A percentile compares a stretch with the other conserved stretches of the same genome.
These are phyloP conservation scores for Cordyceps pruinosa DNA, from an alignment of 2,329 filamentous ascomycete genomes.

Conservation along the genomic window DNA sequence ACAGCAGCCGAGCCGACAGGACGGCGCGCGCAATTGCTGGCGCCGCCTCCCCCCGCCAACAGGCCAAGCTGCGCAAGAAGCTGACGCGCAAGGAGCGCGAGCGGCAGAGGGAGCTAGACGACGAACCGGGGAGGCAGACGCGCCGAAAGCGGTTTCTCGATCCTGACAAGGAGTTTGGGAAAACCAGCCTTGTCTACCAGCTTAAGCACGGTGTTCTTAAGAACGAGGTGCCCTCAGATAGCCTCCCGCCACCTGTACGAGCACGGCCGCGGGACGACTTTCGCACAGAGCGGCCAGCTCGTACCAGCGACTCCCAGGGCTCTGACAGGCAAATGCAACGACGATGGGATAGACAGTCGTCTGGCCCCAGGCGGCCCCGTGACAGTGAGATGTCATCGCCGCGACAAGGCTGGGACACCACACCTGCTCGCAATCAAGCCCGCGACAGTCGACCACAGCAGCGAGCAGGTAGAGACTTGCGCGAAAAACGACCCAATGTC, in stretches of 20 bases:
- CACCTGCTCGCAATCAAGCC: neutral
- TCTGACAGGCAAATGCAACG: neutral
- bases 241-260: constrained; percentile 22
- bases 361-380: neutral
- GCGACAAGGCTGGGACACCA: neutral
- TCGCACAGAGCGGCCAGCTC: neutral
- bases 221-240: constrained; percentile 22
- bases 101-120: constrained; percentile 20
- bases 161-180: constrained; percentile 42
- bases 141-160: constrained; percentile 47
- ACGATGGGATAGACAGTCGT: neutral
- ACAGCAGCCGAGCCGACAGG: constrained; percentile 5
- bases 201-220: constrained; percentile 40
- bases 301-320: neutral
- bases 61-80: constrained; percentile 45
- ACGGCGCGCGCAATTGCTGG: constrained; percentile 25
- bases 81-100: constrained; percentile 36
- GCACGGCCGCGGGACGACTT: constrained; percentile 8
- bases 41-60: constrained; percentile 24
- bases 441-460: neutral
- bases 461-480: neutral
- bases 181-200: constrained; percentile 49
- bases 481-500: neutral
- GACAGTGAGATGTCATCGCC: neutral
- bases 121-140: constrained; percentile 32